Percentiles rank a stretch among this genome's conserved stretches.
Evolutionary conservation across 768 basidiomycete species (phyloP).

Genomic region (Amanita phalloides): DNA sequence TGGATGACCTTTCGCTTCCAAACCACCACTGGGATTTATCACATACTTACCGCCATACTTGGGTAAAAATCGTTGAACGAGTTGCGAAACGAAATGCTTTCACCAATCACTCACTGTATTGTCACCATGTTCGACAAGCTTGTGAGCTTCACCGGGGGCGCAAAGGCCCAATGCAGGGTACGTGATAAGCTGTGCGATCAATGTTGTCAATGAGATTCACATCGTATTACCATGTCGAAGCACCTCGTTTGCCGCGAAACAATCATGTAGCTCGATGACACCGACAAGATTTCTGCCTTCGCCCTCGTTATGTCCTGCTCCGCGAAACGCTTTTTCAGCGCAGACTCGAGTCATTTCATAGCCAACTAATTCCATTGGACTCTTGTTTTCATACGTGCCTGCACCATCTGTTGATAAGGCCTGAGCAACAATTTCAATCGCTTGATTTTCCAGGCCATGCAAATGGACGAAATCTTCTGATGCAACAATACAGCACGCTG

Average conservation of each 20-base stretch:
- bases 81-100: background rate
- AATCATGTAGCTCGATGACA: slow-evolving; percentile 83
- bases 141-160: slow-evolving; percentile 53
- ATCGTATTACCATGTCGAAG: slow-evolving; percentile 4
- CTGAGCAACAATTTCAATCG: slow-evolving; percentile 70
- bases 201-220: background rate
- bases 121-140: slow-evolving; percentile 63
- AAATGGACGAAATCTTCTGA: slow-evolving; percentile 69
- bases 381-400: slow-evolving; percentile 51
- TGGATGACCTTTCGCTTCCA: slow-evolving; percentile 86
- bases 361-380: slow-evolving; percentile 76
- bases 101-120: slow-evolving; percentile 50
- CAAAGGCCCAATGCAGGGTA: slow-evolving; percentile 77
- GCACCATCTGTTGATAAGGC: slow-evolving; percentile 58
- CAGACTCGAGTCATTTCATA: slow-evolving; percentile 64
- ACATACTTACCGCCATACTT: slow-evolving; percentile 82
- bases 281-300: slow-evolving; percentile 64
- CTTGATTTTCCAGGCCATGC: slow-evolving; percentile 73
- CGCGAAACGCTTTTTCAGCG: slow-evolving; percentile 57
- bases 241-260: slow-evolving; percentile 77
- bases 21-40: slow-evolving; percentile 75
- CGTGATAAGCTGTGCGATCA: slow-evolving; percentile 48
- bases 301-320: slow-evolving; percentile 59
- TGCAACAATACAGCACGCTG: slow-evolving; percentile 67
- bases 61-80: background rate